Evolutionary conservation across 257 asterid genomes (phyloP), one percentile per base, ranked within the genome.

Genomic region (Lantana camara): DNA sequence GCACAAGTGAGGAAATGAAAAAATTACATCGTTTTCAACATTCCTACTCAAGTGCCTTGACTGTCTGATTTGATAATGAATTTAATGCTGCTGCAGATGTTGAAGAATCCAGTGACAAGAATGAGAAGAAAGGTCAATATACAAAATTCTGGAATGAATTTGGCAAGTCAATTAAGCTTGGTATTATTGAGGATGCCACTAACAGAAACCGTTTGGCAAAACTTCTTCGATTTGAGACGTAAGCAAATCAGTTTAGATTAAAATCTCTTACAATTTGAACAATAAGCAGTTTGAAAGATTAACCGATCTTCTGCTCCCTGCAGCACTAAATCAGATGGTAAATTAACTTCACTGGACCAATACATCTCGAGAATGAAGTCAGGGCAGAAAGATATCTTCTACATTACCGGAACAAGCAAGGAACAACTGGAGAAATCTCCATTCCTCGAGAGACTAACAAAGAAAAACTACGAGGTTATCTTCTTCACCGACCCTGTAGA

Each of bases 341-440:
- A 93, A 68, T 75, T 93, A 41, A 93, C 95, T 60, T 93, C 99
- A 15, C 72, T 93, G 69, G 96, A 93, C 52, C 90, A 90, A 65
- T 93, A 93, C 83, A 90, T 93, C 78, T 86, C 96, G 20, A 84
- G 99, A 66, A 93, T 93, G 97, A 93, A 85, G 61, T 55, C 95
- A 5, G 91, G 95, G 48, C 99, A 93, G 86, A 93, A 93, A 68
- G 99, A 93, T 63, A 90, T 93, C 83, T 93, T 90, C 76, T 93
- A 93, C 34, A 88, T 93, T 35, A 90, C 99, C 30, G 97, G 99
- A 66, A 58, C 95, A 32, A 90, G 84, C 89, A 93, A 90, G 81
- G 99, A 93, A 65, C 97, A 93, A 75, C 67, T 93, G 76, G 95
- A 90, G 78, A 90, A 93, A 73, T 93, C 99, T 52, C 99, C 97